Conservation (phyloP, 495 filamentous ascomycete genomes). For the Podospora pseudopauciseta region DNA sequence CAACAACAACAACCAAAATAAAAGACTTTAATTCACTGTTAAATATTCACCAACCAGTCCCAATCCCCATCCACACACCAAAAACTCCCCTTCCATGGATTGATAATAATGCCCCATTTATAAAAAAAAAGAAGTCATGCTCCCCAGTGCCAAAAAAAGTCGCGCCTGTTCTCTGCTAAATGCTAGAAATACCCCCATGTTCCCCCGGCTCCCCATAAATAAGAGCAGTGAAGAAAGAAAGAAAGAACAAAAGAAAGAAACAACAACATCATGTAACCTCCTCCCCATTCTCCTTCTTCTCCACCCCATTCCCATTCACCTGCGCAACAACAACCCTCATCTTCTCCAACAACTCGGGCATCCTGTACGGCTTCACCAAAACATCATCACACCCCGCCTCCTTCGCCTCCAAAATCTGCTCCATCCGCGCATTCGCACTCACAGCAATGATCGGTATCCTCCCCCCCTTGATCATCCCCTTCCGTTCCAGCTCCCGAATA, state of each 20-base stretch:
- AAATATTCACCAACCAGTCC: too few species aligned
- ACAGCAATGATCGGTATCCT: constrained; percentile 75
- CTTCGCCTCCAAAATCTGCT: constrained; percentile 63
- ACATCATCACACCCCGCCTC: constrained; percentile 56
- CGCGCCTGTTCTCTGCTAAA: too few species aligned
- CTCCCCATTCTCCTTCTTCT: neutral
- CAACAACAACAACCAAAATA: neutral
- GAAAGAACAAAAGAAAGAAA: neutral
- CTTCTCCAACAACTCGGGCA: constrained; percentile 44
- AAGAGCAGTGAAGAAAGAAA: neutral
- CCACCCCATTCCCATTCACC: neutral
- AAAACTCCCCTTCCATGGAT: too few species aligned
- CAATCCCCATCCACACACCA: too few species aligned
- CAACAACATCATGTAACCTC: neutral
- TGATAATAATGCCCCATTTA: too few species aligned
- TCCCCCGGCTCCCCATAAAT: neutral
- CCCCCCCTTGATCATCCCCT: constrained; percentile 44
- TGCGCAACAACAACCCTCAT: constrained; percentile 43
- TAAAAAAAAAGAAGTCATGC: too few species aligned
- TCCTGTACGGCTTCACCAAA: constrained; percentile 45
- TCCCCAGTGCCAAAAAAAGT: too few species aligned
- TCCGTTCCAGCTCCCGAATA: constrained; percentile 60
- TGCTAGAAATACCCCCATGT: neutral
- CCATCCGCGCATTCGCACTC: constrained; percentile 67
- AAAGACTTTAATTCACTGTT: too few species aligned